Conservation (phyloP, 768 basidiomycete genomes). For the Strobilomyces confusus region DNA sequence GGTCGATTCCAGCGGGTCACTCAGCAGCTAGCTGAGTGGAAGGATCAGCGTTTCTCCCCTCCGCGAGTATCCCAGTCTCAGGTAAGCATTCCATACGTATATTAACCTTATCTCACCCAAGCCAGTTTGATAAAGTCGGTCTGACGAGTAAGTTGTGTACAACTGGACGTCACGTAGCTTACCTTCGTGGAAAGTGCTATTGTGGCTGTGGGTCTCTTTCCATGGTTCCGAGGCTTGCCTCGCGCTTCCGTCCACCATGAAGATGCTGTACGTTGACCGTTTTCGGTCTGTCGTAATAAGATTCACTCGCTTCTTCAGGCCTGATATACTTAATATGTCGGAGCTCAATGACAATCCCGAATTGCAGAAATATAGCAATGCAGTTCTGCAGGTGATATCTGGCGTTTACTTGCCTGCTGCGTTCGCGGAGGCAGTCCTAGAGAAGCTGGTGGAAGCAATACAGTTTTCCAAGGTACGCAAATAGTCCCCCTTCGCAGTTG, state of each 20-base stretch:
- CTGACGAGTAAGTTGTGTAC: conserved; percentile 55
- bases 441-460: conserved; percentile 64
- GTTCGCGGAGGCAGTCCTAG: conserved; percentile 57
- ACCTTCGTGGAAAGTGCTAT: conserved; percentile 50
- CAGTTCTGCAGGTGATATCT: conserved; percentile 78
- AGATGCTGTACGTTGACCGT: conserved; percentile 60
- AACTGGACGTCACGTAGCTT: conserved; percentile 3
- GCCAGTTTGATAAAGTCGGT: conserved; percentile 83
- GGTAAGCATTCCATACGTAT: conserved; percentile 31
- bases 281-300: not conserved
- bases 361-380: conserved; percentile 74
- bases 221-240: conserved; percentile 72
- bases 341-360: conserved; percentile 86
- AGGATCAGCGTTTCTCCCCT: conserved; percentile 73
- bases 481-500: not conserved
- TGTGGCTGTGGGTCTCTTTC: conserved; percentile 77
- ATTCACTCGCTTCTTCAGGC: conserved; percentile 42
- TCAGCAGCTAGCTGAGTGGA: conserved; percentile 61
- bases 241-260: conserved; percentile 72
- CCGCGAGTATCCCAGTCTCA: conserved; percentile 83
- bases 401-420: conserved; percentile 71
- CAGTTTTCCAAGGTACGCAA: conserved; percentile 67
- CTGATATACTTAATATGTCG: conserved; percentile 85
- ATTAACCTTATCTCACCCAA: conserved; percentile 11
- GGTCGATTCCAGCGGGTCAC: conserved; percentile 55